Percentiles rank a stretch among this genome's conserved stretches.
These are phyloP conservation scores for Eimeria praecox DNA, from an alignment of 169 alveolate genomes.

Conservation along the genomic window DNA sequence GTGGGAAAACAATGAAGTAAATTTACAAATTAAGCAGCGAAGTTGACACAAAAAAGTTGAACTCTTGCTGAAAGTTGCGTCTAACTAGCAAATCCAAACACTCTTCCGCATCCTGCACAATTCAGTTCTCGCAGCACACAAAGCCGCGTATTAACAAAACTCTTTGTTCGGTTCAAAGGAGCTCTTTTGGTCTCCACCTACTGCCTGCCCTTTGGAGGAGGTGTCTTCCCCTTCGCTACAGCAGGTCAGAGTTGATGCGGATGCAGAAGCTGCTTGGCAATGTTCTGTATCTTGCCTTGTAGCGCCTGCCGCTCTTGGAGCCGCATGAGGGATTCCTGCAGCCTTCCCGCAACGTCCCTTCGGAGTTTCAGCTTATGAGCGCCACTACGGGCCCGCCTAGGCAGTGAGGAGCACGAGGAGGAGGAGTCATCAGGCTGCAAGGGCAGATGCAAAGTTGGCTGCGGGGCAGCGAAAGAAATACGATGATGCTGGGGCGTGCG, in stretches of 20 bases:
- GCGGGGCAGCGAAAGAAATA: constrained; percentile 43
- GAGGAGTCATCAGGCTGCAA: background rate
- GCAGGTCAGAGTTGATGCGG: constrained; percentile 1
- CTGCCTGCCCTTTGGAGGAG: background rate
- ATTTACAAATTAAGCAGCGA: background rate
- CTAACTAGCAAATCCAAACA: background rate
- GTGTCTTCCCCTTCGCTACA: background rate
- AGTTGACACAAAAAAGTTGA: constrained; percentile 12
- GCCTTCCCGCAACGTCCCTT: constrained; percentile 46
- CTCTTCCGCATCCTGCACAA: background rate
- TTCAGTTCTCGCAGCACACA: background rate
- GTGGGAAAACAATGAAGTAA: background rate
- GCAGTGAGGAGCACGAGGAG: constrained; percentile 22
- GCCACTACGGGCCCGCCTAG: background rate
- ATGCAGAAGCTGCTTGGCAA: constrained; percentile 55
- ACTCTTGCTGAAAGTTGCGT: background rate
- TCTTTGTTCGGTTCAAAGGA: background rate
- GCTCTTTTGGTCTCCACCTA: background rate
- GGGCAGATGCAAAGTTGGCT: background rate
- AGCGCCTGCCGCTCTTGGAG: constrained; percentile 57
- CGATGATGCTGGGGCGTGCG: background rate
- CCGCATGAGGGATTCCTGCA: constrained; percentile 50
- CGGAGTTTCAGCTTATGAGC: constrained; percentile 21
- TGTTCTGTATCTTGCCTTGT: constrained; percentile 31
- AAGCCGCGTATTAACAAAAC: background rate